A percentile compares a stretch with the other conserved stretches of the same genome.
These are phyloP conservation scores for Fusarium buxicola DNA, from an alignment of 2,329 filamentous ascomycete species.

Conservation along the genomic window DNA sequence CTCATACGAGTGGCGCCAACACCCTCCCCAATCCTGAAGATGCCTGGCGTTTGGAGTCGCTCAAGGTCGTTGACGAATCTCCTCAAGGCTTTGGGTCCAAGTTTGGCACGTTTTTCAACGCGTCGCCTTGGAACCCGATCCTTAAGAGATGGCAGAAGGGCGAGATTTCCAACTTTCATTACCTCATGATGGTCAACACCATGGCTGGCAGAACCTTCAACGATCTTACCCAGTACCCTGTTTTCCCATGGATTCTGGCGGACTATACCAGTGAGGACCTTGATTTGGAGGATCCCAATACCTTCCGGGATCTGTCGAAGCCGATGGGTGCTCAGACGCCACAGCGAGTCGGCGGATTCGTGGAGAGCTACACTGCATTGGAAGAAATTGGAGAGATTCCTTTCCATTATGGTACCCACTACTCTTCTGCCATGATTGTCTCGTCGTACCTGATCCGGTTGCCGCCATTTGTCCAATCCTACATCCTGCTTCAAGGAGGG, in stretches of 20 bases:
- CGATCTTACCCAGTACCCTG: slow-evolving; percentile 96
- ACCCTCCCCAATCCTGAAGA: slow-evolving; percentile 84
- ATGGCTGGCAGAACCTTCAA: slow-evolving; percentile 98
- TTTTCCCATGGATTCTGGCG: slow-evolving; percentile 96
- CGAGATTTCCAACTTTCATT: slow-evolving; percentile 98
- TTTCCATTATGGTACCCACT: slow-evolving; percentile 98
- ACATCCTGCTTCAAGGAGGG: slow-evolving; percentile 93
- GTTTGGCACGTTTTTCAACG: slow-evolving; percentile 91
- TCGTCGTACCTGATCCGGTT: slow-evolving; percentile 95
- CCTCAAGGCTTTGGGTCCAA: slow-evolving; percentile 81
- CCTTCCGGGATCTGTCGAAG: slow-evolving; percentile 91
- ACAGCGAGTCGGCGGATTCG: slow-evolving; percentile 80
- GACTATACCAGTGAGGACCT: slow-evolving; percentile 96
- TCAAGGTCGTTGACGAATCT: slow-evolving; percentile 73
- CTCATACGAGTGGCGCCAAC: slow-evolving; percentile 78
- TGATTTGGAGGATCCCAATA: slow-evolving; percentile 84
- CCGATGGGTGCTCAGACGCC: slow-evolving; percentile 94
- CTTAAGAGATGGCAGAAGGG: slow-evolving; percentile 92
- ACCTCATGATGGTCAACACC: slow-evolving; percentile 98
- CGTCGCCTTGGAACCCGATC: slow-evolving; percentile 82
- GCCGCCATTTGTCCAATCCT: slow-evolving; percentile 96
- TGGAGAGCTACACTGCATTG: slow-evolving; percentile 86
- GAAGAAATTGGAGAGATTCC: slow-evolving; percentile 92
- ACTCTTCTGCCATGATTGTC: slow-evolving; percentile 99
- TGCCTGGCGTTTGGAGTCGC: slow-evolving; percentile 88